phyloP scores from a whole-genome alignment of 2,329 filamentous ascomycete species.

The Xylaria digitata region DNA sequence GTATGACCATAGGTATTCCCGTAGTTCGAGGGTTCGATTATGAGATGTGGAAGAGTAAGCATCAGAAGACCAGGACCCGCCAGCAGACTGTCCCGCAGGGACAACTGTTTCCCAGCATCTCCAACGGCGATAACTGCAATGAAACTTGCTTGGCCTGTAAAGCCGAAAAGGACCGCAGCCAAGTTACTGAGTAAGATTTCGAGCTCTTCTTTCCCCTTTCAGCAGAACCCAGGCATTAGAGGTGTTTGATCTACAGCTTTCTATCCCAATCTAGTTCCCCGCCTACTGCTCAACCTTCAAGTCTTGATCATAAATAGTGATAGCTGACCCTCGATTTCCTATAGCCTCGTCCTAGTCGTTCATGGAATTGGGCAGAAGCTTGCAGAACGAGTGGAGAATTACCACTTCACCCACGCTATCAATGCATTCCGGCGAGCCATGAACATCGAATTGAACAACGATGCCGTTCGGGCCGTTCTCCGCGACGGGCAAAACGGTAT shows the following conservation, averaged over 20 bases:
- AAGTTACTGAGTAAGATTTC: slow-evolving; percentile 73
- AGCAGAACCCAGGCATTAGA: background rate
- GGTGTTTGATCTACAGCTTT: background rate
- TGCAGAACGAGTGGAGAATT: slow-evolving; percentile 93
- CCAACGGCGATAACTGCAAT: slow-evolving; percentile 36
- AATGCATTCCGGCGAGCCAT: slow-evolving; percentile 88
- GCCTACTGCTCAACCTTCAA: background rate
- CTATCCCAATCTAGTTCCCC: background rate
- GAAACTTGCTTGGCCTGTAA: slow-evolving; percentile 68
- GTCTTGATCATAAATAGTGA: background rate
- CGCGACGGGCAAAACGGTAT: slow-evolving; percentile 84
- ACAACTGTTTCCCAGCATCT: slow-evolving; percentile 47
- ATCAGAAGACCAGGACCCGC: slow-evolving; percentile 60
- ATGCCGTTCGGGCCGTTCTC: slow-evolving; percentile 78
- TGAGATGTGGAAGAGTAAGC: slow-evolving; percentile 77
- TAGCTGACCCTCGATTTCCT: slow-evolving; percentile 12
- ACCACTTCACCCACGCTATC: slow-evolving; percentile 96
- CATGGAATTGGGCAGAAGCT: slow-evolving; percentile 98
- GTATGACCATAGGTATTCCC: slow-evolving; percentile 81
- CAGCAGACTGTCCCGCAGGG: slow-evolving; percentile 45
- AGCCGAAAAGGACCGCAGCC: slow-evolving; percentile 71
- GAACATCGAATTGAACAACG: slow-evolving; percentile 82
- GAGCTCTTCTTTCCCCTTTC: background rate
- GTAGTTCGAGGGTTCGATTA: slow-evolving; percentile 92
- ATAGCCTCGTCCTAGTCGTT: slow-evolving; percentile 79